phyloP scores from a whole-genome alignment of 352 stramenopile species.

The Pythium brachiatum region DNA sequence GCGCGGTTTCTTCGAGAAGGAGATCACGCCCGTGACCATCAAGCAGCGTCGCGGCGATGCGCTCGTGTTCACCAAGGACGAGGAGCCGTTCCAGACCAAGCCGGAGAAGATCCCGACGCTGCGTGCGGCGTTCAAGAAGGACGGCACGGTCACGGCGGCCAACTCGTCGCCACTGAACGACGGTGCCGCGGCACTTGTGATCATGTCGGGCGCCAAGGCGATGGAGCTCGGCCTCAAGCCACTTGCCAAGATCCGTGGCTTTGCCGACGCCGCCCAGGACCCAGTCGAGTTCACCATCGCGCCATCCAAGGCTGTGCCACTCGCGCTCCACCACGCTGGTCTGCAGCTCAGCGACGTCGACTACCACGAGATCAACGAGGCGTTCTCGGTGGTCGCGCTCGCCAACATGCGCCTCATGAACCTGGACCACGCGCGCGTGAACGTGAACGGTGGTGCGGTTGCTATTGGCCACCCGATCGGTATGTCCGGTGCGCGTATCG shows the following conservation, averaged over 20 bases:
- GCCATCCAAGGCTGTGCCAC: slow-evolving; percentile 92
- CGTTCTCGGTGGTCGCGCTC: slow-evolving; percentile 96
- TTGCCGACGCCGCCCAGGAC: slow-evolving; percentile 82
- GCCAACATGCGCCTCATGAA: slow-evolving; percentile 95
- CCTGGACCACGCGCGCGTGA: slow-evolving; percentile 91
- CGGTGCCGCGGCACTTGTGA: slow-evolving; percentile 93
- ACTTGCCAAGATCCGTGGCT: slow-evolving; percentile 75
- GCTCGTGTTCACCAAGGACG: slow-evolving; percentile 87
- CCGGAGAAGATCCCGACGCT: slow-evolving; percentile 90
- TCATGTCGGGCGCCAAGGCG: slow-evolving; percentile 93
- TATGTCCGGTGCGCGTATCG: slow-evolving; percentile 91
- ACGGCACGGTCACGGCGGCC: slow-evolving; percentile 95
- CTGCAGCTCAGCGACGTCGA: slow-evolving; percentile 93
- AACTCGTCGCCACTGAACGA: slow-evolving; percentile 98
- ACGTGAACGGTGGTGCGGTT: slow-evolving; percentile 95
- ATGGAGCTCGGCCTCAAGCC: slow-evolving; percentile 74
- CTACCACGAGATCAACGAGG: slow-evolving; percentile 99
- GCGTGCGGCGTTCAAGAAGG: slow-evolving; percentile 93
- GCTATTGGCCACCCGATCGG: slow-evolving; percentile 83
- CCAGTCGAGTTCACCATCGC: slow-evolving; percentile 96
- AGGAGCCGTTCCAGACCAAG: slow-evolving; percentile 91
- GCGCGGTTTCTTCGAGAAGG: slow-evolving; percentile 82
- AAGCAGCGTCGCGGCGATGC: slow-evolving; percentile 52
- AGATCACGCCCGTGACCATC: slow-evolving; percentile 92
- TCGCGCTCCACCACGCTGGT: slow-evolving; percentile 90